A percentile compares a stretch with the other conserved stretches of the same genome.
phyloP scores from a whole-genome alignment of 306 rosid species.

The Albizia julibrissin region DNA sequence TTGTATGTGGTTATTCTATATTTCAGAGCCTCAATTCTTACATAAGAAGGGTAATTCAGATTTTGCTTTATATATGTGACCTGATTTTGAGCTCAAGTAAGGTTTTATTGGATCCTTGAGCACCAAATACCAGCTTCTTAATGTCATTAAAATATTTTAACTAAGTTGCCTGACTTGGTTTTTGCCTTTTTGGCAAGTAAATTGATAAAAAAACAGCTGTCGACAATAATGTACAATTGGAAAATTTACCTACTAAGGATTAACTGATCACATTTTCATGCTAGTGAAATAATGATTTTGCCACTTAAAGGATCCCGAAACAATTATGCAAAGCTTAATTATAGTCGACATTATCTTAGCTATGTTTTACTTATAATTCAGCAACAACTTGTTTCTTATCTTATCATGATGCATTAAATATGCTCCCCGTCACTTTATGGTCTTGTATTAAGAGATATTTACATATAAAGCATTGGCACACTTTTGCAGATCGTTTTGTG shows the following conservation, averaged over 20 bases:
- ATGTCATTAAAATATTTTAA: background rate
- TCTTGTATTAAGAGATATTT: background rate
- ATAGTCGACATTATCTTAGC: background rate
- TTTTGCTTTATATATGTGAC: background rate
- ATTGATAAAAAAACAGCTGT: background rate
- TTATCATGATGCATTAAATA: background rate
- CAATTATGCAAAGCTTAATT: background rate
- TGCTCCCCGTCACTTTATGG: background rate
- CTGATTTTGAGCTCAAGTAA: background rate
- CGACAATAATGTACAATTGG: background rate
- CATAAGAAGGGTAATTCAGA: background rate
- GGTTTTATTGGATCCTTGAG: conserved; percentile 1
- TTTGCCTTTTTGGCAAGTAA: background rate
- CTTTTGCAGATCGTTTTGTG: conserved; percentile 73
- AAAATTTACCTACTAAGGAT: background rate
- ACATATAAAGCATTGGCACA: background rate
- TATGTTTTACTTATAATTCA: background rate
- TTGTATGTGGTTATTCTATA: background rate
- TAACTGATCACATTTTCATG: background rate
- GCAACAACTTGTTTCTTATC: background rate
- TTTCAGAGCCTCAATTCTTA: background rate
- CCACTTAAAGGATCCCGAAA: background rate
- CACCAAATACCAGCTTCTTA: background rate
- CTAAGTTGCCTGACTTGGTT: background rate
- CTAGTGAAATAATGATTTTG: background rate